Percentiles rank a stretch among this genome's conserved stretches.
Evolutionary conservation across 192 early-diverging fungal species (phyloP).

Genomic region (Entophlyctis luteolus): DNA sequence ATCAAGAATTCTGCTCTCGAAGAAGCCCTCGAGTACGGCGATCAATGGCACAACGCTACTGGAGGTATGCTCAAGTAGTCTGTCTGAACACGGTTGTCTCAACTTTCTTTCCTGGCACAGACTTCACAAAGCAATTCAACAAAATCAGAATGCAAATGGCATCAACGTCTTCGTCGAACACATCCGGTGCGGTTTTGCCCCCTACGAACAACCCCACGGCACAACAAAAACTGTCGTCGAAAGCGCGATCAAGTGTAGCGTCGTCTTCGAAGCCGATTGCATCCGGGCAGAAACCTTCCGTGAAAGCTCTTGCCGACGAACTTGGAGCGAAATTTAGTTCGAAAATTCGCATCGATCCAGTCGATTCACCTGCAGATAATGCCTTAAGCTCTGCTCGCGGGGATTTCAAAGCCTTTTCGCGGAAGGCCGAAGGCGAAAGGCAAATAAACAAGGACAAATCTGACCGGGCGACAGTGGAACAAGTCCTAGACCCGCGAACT

Average conservation of each 20-base stretch:
- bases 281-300: slow-evolving; percentile 24
- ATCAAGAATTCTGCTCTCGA: too few species aligned
- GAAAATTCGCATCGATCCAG: slow-evolving; percentile 62
- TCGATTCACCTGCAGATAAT: slow-evolving; percentile 24
- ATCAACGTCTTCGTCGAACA: slow-evolving; percentile 23
- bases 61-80: slow-evolving; percentile 44
- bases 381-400: slow-evolving; percentile 30
- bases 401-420: slow-evolving; percentile 57
- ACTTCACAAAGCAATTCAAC: slow-evolving; percentile 94
- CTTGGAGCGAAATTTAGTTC: slow-evolving; percentile 57
- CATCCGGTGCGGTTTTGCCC: slow-evolving; percentile 13
- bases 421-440: slow-evolving; percentile 30
- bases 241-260: background rate
- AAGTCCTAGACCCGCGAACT: slow-evolving; percentile 96
- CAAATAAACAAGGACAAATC: slow-evolving; percentile 75
- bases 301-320: slow-evolving; percentile 25
- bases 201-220: slow-evolving; percentile 15
- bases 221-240: slow-evolving; percentile 3
- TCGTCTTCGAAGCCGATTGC: slow-evolving; percentile 19
- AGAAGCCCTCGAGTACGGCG: slow-evolving; percentile 62
- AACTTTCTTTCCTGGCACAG: slow-evolving; percentile 36
- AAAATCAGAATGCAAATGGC: slow-evolving; percentile 68
- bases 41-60: slow-evolving; percentile 73
- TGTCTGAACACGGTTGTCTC: background rate
- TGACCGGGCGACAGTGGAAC: slow-evolving; percentile 93